Evolutionary conservation across 176 grass and related monocot species (phyloP), one percentile per base, ranked within the genome.

Genomic region (Thinopyrum elongatum): DNA sequence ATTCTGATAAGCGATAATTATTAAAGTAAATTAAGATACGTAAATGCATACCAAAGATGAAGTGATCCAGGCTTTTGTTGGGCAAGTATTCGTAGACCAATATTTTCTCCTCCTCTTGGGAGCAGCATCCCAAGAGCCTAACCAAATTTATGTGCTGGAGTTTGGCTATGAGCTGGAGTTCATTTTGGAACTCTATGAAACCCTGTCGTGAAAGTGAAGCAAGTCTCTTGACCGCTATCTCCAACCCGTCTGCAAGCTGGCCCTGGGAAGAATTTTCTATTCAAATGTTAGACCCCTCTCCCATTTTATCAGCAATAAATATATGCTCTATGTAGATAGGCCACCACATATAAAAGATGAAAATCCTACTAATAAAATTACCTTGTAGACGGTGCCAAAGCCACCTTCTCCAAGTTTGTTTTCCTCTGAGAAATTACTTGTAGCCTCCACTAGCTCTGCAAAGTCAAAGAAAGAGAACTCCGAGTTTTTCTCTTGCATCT

Each of bases 41-140:
- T 0, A 79, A 84, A 79, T 76, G 34, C 64, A 14, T 87, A 94
- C 93, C 87, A 55, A 90, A 94, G 77, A 94, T 84, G 80, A 92
- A 83, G 62, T 51, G 77, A 46, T 94, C 93, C 22, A 94, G 84
- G 69, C 93, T 94, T 90, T 87, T 94, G 10, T 92, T 94, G 46
- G 93, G 90, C 73, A 92, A 46, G 73, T 86, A 94, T 86, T 94
- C 90, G 81, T 94, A 92, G 33, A 94, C 83, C 47, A 94, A 44
- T 80, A 94, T 72, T 69, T 94, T 94, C 83, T 94, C 90, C 13
- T 82, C 82, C 75, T 69, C 83, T 27, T 87, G 75, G 14, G 65
- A 80, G 70, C 91, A 93, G 30, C 80, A 76, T 33, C 74, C 74
- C 74, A 76, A 76, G 27, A 76, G 74, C 46, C 46, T 55, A 33